Percentiles rank a stretch among this genome's conserved stretches.
phyloP scores from a whole-genome alignment of 108 stramenopile species.

The Pseudonitzschia multiseries region DNA sequence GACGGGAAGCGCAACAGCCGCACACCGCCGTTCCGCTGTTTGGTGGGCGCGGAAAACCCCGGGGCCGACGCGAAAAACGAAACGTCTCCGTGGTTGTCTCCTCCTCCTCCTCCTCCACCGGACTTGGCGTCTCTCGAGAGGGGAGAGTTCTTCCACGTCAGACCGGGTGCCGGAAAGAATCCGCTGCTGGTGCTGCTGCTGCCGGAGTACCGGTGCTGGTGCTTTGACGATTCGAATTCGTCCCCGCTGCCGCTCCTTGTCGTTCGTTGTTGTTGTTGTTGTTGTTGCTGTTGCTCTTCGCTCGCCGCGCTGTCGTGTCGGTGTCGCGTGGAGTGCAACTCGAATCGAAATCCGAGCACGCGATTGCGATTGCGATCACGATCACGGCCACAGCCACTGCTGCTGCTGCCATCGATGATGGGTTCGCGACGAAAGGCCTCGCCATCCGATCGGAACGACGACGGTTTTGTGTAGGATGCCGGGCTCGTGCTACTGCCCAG shows the following conservation, averaged over 20 bases:
- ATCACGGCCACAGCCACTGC: too few relatives aligned
- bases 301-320: not conserved
- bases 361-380: not conserved
- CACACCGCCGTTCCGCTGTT: not conserved
- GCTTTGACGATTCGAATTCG: not conserved
- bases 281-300: too few relatives aligned
- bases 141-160: conserved; percentile 14
- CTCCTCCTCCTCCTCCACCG: too few relatives aligned
- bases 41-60: not conserved
- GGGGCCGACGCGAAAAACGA: not conserved
- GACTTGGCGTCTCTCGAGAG: not conserved
- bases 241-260: not conserved
- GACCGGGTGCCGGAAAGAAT: not conserved
- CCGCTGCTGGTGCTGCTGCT: not conserved
- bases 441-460: not conserved
- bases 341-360: conserved; percentile 10
- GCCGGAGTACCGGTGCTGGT: too few relatives aligned
- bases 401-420: not conserved
- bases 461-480: not conserved
- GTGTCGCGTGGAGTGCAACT: conserved; percentile 8
- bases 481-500: not conserved
- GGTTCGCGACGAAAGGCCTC: not conserved
- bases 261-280: too few relatives aligned
- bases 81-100: not conserved
- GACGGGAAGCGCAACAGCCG: not conserved